A percentile compares a stretch with the other conserved stretches of the same genome.
phyloP scores from a whole-genome alignment of 2,329 filamentous ascomycete species.

The Chaetomium strumarium region DNA sequence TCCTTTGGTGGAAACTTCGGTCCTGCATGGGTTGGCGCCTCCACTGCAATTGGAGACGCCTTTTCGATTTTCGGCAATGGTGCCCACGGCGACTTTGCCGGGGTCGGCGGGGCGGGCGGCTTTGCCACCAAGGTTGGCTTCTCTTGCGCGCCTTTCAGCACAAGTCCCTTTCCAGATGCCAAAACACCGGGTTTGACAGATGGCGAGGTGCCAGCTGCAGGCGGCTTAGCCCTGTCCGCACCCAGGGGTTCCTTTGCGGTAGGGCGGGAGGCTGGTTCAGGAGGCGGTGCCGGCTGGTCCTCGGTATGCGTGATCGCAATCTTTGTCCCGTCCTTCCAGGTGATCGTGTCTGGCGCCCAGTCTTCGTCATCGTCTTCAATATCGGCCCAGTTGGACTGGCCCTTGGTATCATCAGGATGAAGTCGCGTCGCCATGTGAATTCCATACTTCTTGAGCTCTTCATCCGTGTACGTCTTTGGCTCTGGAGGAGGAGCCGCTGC shows the following conservation, averaged over 20 bases:
- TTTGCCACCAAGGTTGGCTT: slow-evolving; percentile 71
- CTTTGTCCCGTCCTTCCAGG: slow-evolving; percentile 85
- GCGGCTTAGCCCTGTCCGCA: slow-evolving; percentile 42
- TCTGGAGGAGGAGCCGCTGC: slow-evolving; percentile 60
- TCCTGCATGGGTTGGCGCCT: slow-evolving; percentile 35
- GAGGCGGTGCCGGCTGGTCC: slow-evolving; percentile 35
- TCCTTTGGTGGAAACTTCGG: slow-evolving; percentile 51
- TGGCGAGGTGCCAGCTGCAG: slow-evolving; percentile 35
- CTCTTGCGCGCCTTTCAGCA: slow-evolving; percentile 61
- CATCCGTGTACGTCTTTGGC: slow-evolving; percentile 77
- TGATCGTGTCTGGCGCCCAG: slow-evolving; percentile 78
- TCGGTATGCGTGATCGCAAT: slow-evolving; percentile 63
- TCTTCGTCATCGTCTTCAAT: slow-evolving; percentile 86
- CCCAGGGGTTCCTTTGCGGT: slow-evolving; percentile 26
- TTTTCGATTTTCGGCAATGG: slow-evolving; percentile 78
- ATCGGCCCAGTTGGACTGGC: slow-evolving; percentile 81
- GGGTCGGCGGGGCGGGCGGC: slow-evolving; percentile 58
- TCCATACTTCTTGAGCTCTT: slow-evolving; percentile 80
- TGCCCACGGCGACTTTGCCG: slow-evolving; percentile 89
- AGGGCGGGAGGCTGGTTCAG: slow-evolving; percentile 20
- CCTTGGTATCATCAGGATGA: slow-evolving; percentile 66
- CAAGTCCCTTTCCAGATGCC: slow-evolving; percentile 53
- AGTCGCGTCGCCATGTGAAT: slow-evolving; percentile 79
- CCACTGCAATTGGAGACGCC: slow-evolving; percentile 61
- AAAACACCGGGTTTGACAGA: slow-evolving; percentile 41